phyloP scores from a whole-genome alignment of 257 asterid genomes.

The Capsicum pubescens region DNA sequence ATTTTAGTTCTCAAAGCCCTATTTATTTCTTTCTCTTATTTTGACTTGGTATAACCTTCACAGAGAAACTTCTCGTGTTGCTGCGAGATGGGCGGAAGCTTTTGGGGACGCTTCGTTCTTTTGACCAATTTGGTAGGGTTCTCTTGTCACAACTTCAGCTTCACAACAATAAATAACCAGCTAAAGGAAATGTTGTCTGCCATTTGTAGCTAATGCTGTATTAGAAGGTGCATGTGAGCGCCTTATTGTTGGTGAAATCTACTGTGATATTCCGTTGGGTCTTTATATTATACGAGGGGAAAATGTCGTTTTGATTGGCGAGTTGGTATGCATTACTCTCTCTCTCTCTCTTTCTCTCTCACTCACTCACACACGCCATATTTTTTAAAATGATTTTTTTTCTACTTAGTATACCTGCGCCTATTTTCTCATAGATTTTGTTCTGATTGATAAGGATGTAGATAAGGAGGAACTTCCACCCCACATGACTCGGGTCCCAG shows the following conservation, averaged over 20 bases:
- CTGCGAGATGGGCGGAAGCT: conserved; percentile 58
- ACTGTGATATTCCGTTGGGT: conserved; percentile 90
- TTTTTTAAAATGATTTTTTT: not conserved
- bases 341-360: conserved; percentile 24
- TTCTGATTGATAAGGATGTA: conserved; percentile 62
- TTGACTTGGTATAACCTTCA: conserved; percentile 24
- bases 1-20: not conserved
- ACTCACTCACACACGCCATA: no score
- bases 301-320: conserved; percentile 96
- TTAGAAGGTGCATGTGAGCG: conserved; percentile 97
- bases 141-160: conserved; percentile 14
- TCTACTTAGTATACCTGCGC: not conserved
- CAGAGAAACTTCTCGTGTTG: conserved; percentile 55
- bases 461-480: conserved; percentile 47
- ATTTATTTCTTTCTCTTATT: conserved; percentile 19
- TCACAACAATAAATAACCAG: conserved; percentile 7
- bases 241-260: conserved; percentile 83
- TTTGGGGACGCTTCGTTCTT: conserved; percentile 57
- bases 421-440: conserved; percentile 20
- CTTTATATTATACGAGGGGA: conserved; percentile 93
- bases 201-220: conserved; percentile 82
- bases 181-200: conserved; percentile 18
- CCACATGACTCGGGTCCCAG: conserved; percentile 35
- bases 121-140: conserved; percentile 54
- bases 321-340: conserved; percentile 63